Base-by-base conservation (phyloP, 306 rosid genomes). In the Inga leiocalycina region DNA sequence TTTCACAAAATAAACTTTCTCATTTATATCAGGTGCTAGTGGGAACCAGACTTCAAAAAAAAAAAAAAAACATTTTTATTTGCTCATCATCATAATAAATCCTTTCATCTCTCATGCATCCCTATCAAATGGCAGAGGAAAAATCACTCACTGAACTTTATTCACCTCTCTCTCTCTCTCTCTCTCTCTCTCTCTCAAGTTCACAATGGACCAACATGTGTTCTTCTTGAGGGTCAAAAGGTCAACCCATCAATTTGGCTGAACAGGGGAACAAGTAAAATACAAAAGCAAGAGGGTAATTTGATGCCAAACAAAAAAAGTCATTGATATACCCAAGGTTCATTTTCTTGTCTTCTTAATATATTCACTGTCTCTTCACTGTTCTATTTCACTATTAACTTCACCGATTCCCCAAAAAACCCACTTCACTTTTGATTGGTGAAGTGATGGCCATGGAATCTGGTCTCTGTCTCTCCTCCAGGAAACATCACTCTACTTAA, bases 351-450 rank as follows among this genome's bases (percentile, higher is more conserved):
- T 87, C 72, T 82, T 49, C 71, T 66, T 49, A 49, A 15, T 49
- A 4, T 17, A 49, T 17, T 52, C 76, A 78, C 77, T 77, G n/a
- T 69, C 17, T 70, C 16, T 80, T 86, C 74, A 85, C 78, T 44
- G 84, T 87, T 72, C 65, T 80, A 84, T 62, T 61, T 27, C 68
- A 22, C 67, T 79, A 76, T 79, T 39, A 39, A 70, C 66, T 79
- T 82, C 84, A 78, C 86, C 94, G 89, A 73, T 91, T 83, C 81
- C 91, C 91, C 74, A 89, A 84, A 90, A 54, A 57, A n/a, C 81
- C 32, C 73, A 76, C 85, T 83, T 34, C 48, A 74, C 80, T 67
- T 71, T 70, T 82, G 61, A 86, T 88, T 90, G 95, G 92, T 79
- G 84, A 82, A 82, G 67, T 77, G 82, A 84, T 75, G 80, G 32